These are phyloP conservation scores for Neurospora sp. DNA, from an alignment of 495 filamentous ascomycete species.

Conservation along the genomic window DNA sequence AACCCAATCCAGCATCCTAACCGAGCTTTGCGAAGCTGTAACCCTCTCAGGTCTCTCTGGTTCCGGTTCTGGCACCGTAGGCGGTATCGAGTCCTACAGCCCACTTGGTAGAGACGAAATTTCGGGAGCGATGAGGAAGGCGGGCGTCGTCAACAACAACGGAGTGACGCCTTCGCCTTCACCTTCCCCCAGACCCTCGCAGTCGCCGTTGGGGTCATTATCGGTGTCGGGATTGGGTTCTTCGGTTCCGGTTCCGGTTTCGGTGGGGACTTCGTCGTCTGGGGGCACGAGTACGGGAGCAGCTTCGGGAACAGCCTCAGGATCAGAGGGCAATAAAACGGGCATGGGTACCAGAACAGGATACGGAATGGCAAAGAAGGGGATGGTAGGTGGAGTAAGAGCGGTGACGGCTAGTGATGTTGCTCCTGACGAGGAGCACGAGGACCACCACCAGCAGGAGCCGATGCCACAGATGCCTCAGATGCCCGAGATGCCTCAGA, in stretches of 20 bases:
- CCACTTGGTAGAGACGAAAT: conserved; percentile 3
- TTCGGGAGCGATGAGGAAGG: background rate
- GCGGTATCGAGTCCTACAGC: conserved; percentile 9
- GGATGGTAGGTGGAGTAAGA: background rate
- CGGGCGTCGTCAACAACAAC: background rate
- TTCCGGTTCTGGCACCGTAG: background rate
- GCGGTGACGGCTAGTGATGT: background rate
- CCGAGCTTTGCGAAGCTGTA: conserved; percentile 18
- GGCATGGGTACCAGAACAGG: background rate
- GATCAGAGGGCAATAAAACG: background rate
- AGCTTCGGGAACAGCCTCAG: no score
- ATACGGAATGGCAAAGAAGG: background rate
- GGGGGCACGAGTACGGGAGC: background rate
- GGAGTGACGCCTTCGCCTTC: background rate
- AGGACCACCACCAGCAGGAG: background rate
- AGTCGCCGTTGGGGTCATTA: background rate
- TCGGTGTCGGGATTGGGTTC: background rate
- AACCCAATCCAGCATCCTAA: conserved; percentile 17
- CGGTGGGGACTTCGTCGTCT: background rate
- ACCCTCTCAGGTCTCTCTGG: background rate
- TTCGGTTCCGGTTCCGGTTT: background rate
- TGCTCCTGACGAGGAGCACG: background rate
- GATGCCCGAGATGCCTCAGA: background rate
- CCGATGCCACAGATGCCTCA: background rate
- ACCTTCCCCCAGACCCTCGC: background rate